A percentile compares a stretch with the other conserved stretches of the same genome.
Conservation (phyloP, 345 rosid genomes). For the Geranium rotundifolium region DNA sequence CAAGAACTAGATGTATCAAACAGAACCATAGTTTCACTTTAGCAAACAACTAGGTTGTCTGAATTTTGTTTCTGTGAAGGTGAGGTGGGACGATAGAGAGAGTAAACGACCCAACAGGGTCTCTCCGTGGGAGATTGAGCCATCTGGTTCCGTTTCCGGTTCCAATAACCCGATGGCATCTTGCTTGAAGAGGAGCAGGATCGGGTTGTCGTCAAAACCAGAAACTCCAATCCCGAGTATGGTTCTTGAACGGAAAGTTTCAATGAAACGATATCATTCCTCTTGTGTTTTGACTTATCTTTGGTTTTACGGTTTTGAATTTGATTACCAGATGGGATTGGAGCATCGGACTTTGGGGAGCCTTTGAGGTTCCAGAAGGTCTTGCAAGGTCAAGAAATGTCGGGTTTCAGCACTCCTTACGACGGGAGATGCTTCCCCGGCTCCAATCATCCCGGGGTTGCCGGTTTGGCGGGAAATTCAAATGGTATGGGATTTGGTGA, state of each 20-base stretch:
- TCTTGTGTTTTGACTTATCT: neutral
- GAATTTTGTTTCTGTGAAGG: slow-evolving; percentile 24
- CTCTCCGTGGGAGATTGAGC: slow-evolving; percentile 95
- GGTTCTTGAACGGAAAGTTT: slow-evolving; percentile 1
- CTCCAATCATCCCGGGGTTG: slow-evolving; percentile 22
- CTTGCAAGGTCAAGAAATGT: slow-evolving; percentile 99
- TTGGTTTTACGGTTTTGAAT: neutral
- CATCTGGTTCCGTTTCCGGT: slow-evolving; percentile 45
- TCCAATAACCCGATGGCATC: slow-evolving; percentile 42
- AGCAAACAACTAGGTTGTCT: neutral
- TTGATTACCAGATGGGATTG: slow-evolving; percentile 49
- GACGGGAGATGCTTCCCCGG: slow-evolving; percentile 36
- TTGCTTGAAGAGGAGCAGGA: slow-evolving; percentile 72
- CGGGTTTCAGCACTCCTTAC: slow-evolving; percentile 43
- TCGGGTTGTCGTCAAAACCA: slow-evolving; percentile 58
- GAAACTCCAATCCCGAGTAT: slow-evolving; percentile 67
- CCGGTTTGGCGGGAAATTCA: slow-evolving; percentile 21
- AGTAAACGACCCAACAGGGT: slow-evolving; percentile 54
- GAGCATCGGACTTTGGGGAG: slow-evolving; percentile 78
- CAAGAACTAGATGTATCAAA: neutral
- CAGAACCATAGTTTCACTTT: neutral
- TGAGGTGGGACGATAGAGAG: slow-evolving; percentile 81
- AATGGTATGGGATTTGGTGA: slow-evolving; percentile 49
- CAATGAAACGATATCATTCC: neutral
- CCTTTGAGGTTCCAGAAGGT: slow-evolving; percentile 90